phyloP scores from a whole-genome alignment of 2,329 filamentous ascomycete genomes.

The Diaporthe ampelina region DNA sequence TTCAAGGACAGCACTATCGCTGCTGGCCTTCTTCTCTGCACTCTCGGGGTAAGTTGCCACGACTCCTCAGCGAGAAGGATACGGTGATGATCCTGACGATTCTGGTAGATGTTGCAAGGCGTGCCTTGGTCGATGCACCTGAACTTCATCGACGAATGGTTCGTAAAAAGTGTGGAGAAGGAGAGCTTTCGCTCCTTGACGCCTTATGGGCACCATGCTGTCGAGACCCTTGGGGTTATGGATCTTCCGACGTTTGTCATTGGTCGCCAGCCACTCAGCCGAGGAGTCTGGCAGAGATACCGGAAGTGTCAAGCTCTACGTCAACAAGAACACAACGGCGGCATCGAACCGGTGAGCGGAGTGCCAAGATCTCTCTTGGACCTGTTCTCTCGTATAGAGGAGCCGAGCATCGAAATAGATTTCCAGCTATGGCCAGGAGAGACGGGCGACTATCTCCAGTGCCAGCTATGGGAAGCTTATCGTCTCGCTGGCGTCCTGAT shows the following conservation, averaged over 20 bases:
- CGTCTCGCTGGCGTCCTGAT: too few species aligned
- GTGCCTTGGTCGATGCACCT: background rate
- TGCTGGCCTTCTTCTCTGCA: background rate
- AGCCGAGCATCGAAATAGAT: background rate
- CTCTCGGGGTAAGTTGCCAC: background rate
- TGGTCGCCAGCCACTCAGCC: too few species aligned
- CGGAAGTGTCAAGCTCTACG: background rate
- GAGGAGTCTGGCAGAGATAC: too few species aligned
- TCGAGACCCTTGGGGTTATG: too few species aligned
- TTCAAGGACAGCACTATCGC: background rate
- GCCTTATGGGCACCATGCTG: too few species aligned
- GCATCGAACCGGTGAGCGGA: too few species aligned
- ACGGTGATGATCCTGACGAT: background rate
- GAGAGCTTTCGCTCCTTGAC: too few species aligned
- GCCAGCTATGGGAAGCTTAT: too few species aligned
- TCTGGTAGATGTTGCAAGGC: background rate
- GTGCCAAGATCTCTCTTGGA: background rate
- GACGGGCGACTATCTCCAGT: too few species aligned
- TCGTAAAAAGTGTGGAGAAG: background rate
- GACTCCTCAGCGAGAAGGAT: background rate
- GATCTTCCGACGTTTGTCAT: too few species aligned
- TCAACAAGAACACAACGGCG: too few species aligned
- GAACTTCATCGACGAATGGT: background rate
- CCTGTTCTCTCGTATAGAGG: background rate
- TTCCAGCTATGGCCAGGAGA: background rate